Percentiles rank a stretch among this genome's conserved stretches.
phyloP scores from a whole-genome alignment of 257 asterid genomes.

The Capsicum chinense region DNA sequence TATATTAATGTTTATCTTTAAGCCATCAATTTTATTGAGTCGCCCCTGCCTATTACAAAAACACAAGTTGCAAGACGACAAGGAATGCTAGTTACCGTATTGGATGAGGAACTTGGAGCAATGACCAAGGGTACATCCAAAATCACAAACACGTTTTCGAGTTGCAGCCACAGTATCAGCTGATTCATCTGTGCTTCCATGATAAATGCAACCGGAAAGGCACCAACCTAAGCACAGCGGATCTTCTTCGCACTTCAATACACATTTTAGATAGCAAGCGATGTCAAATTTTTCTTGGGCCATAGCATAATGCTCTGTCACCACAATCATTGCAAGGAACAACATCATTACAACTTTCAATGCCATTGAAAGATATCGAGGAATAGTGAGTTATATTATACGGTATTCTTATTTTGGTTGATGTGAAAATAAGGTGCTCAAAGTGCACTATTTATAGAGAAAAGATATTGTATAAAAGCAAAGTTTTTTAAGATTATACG shows the following conservation, averaged over 20 bases:
- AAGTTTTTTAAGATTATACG: too few species aligned
- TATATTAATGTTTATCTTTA: too few species aligned
- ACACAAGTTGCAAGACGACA: background rate
- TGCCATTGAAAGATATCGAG: too few species aligned
- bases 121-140: background rate
- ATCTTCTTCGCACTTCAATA: rapidly evolving
- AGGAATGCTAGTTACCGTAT: background rate
- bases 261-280: background rate
- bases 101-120: background rate
- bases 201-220: background rate
- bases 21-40: too few species aligned
- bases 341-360: too few species aligned
- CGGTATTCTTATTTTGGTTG: too few species aligned
- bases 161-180: background rate
- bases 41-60: background rate
- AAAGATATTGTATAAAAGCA: too few species aligned
- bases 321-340: background rate
- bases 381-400: too few species aligned
- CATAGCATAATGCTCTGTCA: background rate
- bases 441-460: too few species aligned
- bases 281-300: background rate
- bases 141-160: background rate
- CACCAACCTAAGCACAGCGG: background rate
- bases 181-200: too few species aligned
- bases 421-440: too few species aligned